These are phyloP conservation scores for Chaetothyriales sp. DNA, from an alignment of 2,329 filamentous ascomycete species.

Conservation along the genomic window DNA sequence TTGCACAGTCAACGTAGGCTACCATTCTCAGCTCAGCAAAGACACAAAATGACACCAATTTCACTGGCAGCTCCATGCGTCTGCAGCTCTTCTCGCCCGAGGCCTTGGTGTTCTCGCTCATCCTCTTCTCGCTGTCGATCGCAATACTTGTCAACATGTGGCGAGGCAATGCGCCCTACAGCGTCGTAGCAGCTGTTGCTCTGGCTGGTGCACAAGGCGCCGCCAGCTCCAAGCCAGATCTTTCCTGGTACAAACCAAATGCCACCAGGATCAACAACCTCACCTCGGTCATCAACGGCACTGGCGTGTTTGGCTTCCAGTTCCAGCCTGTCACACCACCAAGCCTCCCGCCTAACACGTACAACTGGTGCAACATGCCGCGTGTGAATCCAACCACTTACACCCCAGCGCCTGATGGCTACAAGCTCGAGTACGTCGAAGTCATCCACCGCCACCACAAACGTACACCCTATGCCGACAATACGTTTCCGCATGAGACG, in stretches of 20 bases:
- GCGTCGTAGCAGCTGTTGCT: neutral
- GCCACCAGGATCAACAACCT: conserved; percentile 49
- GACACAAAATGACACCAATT: neutral
- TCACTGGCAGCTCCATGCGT: neutral
- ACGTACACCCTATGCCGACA: conserved; percentile 64
- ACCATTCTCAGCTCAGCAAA: neutral
- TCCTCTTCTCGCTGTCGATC: neutral
- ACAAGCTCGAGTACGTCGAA: conserved; percentile 60
- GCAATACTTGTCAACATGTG: neutral
- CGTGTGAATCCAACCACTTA: conserved; percentile 61
- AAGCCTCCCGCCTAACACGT: conserved; percentile 43
- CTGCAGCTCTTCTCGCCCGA: neutral
- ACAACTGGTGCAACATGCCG: conserved; percentile 83
- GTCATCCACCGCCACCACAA: conserved; percentile 76
- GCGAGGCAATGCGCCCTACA: neutral
- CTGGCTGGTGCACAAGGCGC: neutral
- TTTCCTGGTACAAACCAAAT: conserved; percentile 47
- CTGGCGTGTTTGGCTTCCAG: conserved; percentile 59
- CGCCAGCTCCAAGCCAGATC: conserved; percentile 21
- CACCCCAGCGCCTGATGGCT: conserved; percentile 39
- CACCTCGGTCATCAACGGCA: conserved; percentile 40
- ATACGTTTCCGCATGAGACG: conserved; percentile 60
- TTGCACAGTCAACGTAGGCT: no score
- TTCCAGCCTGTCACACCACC: conserved; percentile 53
- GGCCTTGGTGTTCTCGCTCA: neutral